phyloP scores from a whole-genome alignment of 208 protist genomes.

The Crithidia brevicula region DNA sequence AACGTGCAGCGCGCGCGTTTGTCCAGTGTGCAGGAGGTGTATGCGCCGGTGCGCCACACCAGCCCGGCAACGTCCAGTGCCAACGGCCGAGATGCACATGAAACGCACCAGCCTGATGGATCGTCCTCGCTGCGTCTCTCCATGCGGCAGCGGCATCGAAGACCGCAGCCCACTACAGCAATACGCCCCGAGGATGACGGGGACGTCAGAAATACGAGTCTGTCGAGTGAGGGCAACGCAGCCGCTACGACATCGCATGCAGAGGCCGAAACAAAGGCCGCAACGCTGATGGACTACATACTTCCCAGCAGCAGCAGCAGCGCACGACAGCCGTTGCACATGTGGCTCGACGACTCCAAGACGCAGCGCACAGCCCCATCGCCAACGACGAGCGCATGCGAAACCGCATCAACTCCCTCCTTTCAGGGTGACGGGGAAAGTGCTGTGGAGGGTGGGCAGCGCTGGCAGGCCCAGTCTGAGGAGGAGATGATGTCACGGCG shows the following conservation, averaged over 20 bases:
- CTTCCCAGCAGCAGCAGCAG: background rate
- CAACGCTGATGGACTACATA: slow-evolving; percentile 27
- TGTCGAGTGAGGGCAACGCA: background rate
- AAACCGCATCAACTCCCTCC: background rate
- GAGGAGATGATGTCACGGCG: background rate
- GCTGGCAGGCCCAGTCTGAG: no score
- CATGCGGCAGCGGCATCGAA: slow-evolving; percentile 9
- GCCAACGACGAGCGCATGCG: background rate
- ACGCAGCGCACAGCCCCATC: background rate
- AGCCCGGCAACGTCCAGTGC: slow-evolving; percentile 4
- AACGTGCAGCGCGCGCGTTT: slow-evolving; percentile 36
- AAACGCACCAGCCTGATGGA: no score
- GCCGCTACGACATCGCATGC: background rate
- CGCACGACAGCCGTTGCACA: slow-evolving; percentile 2
- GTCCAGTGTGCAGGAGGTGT: slow-evolving; percentile 35
- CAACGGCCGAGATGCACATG: no score
- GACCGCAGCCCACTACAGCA: background rate
- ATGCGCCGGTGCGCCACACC: slow-evolving; percentile 12
- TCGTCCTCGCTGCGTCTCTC: slow-evolving; percentile 7
- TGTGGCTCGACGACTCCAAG: slow-evolving; percentile 11
- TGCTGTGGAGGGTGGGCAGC: no score
- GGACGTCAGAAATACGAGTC: background rate
- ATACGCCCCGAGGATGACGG: background rate
- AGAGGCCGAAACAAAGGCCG: background rate
- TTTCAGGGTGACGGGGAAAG: background rate